Conservation (phyloP, 768 basidiomycete species). For the Lactarius sp. region DNA sequence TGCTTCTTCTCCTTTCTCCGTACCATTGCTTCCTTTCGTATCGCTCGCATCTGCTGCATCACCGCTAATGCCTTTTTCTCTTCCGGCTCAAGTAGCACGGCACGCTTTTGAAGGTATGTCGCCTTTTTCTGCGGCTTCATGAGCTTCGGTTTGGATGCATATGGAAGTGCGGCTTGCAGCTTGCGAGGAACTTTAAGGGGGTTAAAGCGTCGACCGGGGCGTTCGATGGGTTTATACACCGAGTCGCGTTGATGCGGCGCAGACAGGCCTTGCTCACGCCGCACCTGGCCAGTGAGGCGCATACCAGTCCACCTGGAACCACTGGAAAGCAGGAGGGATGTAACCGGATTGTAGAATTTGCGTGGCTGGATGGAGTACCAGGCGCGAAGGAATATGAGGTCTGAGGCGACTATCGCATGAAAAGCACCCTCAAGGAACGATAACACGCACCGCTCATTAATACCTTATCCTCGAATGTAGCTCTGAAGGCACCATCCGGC, state of each 20-base stretch:
- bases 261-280: constrained; percentile 78
- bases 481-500: constrained; percentile 92
- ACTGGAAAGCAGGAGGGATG: constrained; percentile 78
- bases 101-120: constrained; percentile 93
- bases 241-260: constrained; percentile 82
- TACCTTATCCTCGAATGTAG: constrained; percentile 97
- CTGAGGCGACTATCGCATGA: constrained; percentile 36
- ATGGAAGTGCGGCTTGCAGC: constrained; percentile 87
- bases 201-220: constrained; percentile 83
- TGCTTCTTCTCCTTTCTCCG: constrained; percentile 81
- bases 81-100: constrained; percentile 92
- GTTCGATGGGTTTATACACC: constrained; percentile 78
- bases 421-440: background rate
- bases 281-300: constrained; percentile 91
- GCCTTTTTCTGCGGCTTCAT: constrained; percentile 65
- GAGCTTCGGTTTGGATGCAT: constrained; percentile 85
- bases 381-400: constrained; percentile 90
- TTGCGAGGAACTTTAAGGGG: constrained; percentile 83
- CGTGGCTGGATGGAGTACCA: constrained; percentile 97
- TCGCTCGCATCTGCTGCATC: constrained; percentile 88
- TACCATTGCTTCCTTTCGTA: constrained; percentile 82
- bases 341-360: constrained; percentile 95
- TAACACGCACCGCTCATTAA: constrained; percentile 80
- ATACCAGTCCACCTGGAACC: constrained; percentile 88
- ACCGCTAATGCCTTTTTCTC: constrained; percentile 90